phyloP scores from a whole-genome alignment of 805 yeast genomes.

The Metschnikowia rubicola region DNA sequence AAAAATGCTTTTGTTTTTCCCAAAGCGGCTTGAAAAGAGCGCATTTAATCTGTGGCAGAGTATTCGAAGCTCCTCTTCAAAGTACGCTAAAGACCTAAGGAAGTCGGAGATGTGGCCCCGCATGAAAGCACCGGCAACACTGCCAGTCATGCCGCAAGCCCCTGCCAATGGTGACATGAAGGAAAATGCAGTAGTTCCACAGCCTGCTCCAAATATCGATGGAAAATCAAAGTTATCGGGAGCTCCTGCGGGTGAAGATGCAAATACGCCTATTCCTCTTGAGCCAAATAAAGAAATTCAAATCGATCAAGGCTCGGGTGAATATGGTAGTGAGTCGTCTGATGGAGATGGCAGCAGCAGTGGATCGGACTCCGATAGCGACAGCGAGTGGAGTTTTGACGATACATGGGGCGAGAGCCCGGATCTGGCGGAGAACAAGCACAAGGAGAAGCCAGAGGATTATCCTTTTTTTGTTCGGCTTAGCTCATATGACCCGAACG shows the following conservation, averaged over 20 bases:
- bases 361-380: not conserved
- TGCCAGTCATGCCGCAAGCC: too few species aligned
- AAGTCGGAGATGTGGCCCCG: not conserved
- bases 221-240: too few species aligned
- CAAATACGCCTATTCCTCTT: too few species aligned
- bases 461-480: slow-evolving; percentile 7
- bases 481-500: slow-evolving; percentile 1
- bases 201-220: too few species aligned
- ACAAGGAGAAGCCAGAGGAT: not conserved
- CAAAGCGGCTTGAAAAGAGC: slow-evolving; percentile 4
- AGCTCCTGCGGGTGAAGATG: too few species aligned
- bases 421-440: not conserved
- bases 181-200: too few species aligned
- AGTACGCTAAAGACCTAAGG: not conserved
- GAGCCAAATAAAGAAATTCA: not conserved
- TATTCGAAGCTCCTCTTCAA: slow-evolving; percentile 2
- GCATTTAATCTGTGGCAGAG: slow-evolving; percentile 6
- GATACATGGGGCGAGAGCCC: not conserved
- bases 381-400: not conserved
- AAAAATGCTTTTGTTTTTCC: slow-evolving; percentile 9
- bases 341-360: not conserved
- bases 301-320: not conserved
- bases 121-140: too few species aligned
- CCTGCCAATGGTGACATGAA: too few species aligned
- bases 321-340: too few species aligned